Percentiles rank a stretch among this genome's conserved stretches.
Evolutionary conservation across 495 filamentous ascomycete genomes (phyloP).

Genomic region (Aspergillus coremiiformis): DNA sequence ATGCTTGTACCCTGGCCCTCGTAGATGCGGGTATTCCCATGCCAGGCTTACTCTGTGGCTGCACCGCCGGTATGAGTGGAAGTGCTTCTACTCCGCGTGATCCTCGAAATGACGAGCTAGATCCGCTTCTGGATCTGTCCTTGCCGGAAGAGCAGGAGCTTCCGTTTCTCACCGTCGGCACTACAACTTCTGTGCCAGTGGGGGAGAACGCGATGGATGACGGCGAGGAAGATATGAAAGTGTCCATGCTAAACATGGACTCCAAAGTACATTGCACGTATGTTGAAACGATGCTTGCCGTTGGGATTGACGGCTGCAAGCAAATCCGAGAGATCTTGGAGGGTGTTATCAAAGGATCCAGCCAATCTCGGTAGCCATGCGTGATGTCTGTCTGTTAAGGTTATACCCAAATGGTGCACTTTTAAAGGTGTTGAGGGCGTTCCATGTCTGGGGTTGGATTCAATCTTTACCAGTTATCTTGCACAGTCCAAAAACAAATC

Average conservation of each 20-base stretch:
- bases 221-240: constrained; percentile 52
- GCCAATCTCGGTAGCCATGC: constrained; percentile 3
- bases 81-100: constrained; percentile 48
- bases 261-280: constrained; percentile 65
- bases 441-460: neutral
- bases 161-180: constrained; percentile 79
- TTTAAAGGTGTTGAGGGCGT: constrained; percentile 15
- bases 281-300: constrained; percentile 84
- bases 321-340: constrained; percentile 70
- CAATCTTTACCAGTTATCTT: neutral
- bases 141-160: constrained; percentile 81
- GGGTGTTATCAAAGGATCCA: constrained; percentile 45
- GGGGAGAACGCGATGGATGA: constrained; percentile 33
- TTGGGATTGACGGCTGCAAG: constrained; percentile 85
- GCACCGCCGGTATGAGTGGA: constrained; percentile 71
- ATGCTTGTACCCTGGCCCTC: constrained; percentile 85
- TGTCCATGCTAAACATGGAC: constrained; percentile 77
- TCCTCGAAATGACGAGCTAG: constrained; percentile 59
- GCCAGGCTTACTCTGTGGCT: constrained; percentile 81
- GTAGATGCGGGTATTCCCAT: constrained; percentile 94
- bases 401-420: constrained; percentile 12
- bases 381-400: constrained; percentile 6
- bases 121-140: constrained; percentile 86
- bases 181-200: constrained; percentile 49
- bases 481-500: neutral